Percentiles rank a stretch among this genome's conserved stretches.
Conservation (phyloP, 257 asterid species). For the Gentiana macrophylla region DNA sequence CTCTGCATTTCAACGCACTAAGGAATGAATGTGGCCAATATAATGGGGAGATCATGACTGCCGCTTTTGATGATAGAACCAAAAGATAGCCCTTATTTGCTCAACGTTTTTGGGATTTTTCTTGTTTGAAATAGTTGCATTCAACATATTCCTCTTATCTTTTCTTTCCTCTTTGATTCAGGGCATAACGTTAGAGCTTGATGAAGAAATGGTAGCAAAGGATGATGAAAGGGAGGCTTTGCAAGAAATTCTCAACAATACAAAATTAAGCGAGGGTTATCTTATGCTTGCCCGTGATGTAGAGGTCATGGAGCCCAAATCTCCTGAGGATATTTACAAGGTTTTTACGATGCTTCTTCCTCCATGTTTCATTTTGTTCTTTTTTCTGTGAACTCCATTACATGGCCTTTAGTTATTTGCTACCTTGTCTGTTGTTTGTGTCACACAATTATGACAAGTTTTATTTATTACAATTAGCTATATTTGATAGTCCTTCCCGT, state of each 20-base stretch:
- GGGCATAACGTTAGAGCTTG: conserved; percentile 71
- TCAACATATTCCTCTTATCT: neutral
- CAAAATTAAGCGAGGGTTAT: conserved; percentile 80
- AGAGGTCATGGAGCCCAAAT: conserved; percentile 95
- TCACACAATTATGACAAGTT: too few species aligned
- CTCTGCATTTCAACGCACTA: neutral
- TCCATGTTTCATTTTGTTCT: neutral
- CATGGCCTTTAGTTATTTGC: too few species aligned
- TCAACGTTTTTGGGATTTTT: neutral
- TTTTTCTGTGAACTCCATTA: too few species aligned
- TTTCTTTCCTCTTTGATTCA: conserved; percentile 14
- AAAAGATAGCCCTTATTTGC: neutral
- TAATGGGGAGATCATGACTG: neutral
- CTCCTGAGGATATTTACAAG: conserved; percentile 96
- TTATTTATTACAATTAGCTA: neutral
- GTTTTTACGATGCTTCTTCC: conserved; percentile 17
- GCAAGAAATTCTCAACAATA: conserved; percentile 67
- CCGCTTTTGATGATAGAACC: neutral
- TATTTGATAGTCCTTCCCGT: neutral
- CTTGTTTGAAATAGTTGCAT: neutral
- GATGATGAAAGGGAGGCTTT: conserved; percentile 68
- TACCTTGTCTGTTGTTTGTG: too few species aligned
- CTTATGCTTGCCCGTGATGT: conserved; percentile 97
- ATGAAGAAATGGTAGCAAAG: conserved; percentile 42
- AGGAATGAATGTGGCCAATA: neutral